A percentile compares a stretch with the other conserved stretches of the same genome.
phyloP scores from a whole-genome alignment of 495 filamentous ascomycete genomes.

The Aspergillus conjunctus region DNA sequence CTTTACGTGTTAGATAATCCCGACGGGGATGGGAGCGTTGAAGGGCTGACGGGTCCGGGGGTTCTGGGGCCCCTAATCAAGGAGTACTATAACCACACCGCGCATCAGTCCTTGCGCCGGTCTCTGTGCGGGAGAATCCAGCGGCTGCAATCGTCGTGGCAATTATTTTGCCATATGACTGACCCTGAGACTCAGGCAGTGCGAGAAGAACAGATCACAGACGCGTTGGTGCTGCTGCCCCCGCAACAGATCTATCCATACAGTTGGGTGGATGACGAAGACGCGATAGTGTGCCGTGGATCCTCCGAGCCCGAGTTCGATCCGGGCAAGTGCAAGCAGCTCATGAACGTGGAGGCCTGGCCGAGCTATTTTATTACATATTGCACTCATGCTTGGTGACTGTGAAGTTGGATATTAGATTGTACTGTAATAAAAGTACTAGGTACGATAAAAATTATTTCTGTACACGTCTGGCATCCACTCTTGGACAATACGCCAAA shows the following conservation, averaged over 20 bases:
- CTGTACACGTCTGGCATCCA: no score
- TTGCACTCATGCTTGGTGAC: slow-evolving; percentile 29
- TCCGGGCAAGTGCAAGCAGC: slow-evolving; percentile 24
- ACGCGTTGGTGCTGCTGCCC: slow-evolving; percentile 21
- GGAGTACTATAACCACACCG: slow-evolving; percentile 16
- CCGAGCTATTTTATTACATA: slow-evolving; percentile 33
- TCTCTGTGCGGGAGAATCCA: slow-evolving; percentile 20
- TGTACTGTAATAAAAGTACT: no score
- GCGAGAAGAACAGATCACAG: not conserved
- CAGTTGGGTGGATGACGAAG: slow-evolving; percentile 26
- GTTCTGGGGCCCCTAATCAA: slow-evolving; percentile 22
- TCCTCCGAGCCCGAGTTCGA: slow-evolving; percentile 24
- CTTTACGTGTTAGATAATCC: slow-evolving; percentile 26
- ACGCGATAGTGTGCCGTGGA: slow-evolving; percentile 20
- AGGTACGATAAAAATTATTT: no score
- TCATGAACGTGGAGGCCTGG: slow-evolving; percentile 28
- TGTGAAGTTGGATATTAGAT: no score
- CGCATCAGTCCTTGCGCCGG: slow-evolving; percentile 3
- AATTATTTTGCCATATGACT: slow-evolving; percentile 17
- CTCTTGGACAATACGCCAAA: no score
- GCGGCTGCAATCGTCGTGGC: slow-evolving; percentile 15
- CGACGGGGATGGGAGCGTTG: slow-evolving; percentile 26
- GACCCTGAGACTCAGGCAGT: not conserved
- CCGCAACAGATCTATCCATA: slow-evolving; percentile 28
- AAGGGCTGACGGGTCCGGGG: slow-evolving; percentile 25